Conservation (phyloP, 148 eudicot genomes). For the Rhododendron ferrugineum region DNA sequence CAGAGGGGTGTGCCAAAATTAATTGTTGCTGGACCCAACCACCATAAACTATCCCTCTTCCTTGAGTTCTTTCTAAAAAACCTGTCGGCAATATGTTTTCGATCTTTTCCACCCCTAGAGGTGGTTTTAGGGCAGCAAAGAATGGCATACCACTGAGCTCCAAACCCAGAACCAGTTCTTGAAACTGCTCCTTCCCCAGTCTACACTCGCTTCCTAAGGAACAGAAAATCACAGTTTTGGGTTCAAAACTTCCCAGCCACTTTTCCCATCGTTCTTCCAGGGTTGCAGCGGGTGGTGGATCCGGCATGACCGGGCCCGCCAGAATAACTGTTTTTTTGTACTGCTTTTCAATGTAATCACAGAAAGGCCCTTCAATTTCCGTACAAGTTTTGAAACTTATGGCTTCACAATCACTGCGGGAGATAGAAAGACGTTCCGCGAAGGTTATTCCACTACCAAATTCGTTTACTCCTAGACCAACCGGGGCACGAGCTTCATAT, state of each 20-base stretch:
- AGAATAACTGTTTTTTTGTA: background rate
- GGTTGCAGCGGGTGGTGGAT: constrained; percentile 11
- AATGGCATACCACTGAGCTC: constrained; percentile 52
- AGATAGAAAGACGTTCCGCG: background rate
- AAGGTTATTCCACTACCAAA: background rate
- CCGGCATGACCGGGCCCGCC: constrained; percentile 31
- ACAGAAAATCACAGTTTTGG: constrained; percentile 36
- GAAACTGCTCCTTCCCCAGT: constrained; percentile 27
- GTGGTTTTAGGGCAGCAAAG: constrained; percentile 43
- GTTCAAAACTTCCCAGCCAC: constrained; percentile 33
- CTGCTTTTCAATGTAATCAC: constrained; percentile 15
- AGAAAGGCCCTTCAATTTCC: constrained; percentile 31
- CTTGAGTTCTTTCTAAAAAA: constrained; percentile 26
- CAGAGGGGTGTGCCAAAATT: constrained; percentile 37
- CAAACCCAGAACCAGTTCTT: constrained; percentile 42
- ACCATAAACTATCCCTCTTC: constrained; percentile 33
- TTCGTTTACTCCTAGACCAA: background rate
- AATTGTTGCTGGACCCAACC: constrained; percentile 54
- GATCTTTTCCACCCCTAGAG: constrained; percentile 25
- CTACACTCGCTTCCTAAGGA: constrained; percentile 38
- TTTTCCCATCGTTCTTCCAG: constrained; percentile 32
- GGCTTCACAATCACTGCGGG: constrained; percentile 14
- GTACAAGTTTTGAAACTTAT: constrained; percentile 20
- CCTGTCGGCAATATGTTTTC: constrained; percentile 44
- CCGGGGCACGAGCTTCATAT: background rate